Percentiles rank a stretch among this genome's conserved stretches.
Evolutionary conservation across 768 basidiomycete species (phyloP).

Genomic region (Boletales sp.): DNA sequence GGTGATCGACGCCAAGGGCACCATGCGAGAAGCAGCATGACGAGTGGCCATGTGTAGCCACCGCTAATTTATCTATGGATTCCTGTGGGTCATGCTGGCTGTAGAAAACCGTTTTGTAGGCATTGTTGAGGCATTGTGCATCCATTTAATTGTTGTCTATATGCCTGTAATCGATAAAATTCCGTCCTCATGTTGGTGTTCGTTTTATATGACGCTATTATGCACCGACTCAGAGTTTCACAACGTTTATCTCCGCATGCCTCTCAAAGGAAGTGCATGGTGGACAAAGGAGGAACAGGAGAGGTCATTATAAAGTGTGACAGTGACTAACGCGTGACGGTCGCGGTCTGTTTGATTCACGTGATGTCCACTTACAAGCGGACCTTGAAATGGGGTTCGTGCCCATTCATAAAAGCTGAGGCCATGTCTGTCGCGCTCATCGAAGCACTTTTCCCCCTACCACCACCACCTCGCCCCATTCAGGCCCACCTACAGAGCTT

Average conservation of each 20-base stretch:
- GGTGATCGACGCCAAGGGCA: slow-evolving; percentile 26
- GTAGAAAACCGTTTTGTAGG: no score
- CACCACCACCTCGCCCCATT: slow-evolving; percentile 25
- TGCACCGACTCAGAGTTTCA: no score
- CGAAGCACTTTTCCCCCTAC: slow-evolving; percentile 25
- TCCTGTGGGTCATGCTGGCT: not conserved
- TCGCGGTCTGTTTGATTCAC: slow-evolving; percentile 35
- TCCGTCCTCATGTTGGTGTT: no score
- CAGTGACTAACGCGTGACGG: slow-evolving; percentile 31
- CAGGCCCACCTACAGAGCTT: slow-evolving; percentile 18
- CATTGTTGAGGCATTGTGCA: not conserved
- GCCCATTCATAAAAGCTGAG: slow-evolving; percentile 34
- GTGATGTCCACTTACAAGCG: slow-evolving; percentile 27
- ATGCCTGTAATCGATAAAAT: no score
- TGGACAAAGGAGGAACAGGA: not conserved
- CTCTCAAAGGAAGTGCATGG: no score
- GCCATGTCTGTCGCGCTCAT: slow-evolving; percentile 26
- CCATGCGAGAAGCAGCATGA: slow-evolving; percentile 10
- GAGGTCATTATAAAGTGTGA: slow-evolving; percentile 18
- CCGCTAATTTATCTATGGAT: not conserved
- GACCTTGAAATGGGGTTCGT: slow-evolving; percentile 31
- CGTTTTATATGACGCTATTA: no score
- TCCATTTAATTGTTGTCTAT: not conserved
- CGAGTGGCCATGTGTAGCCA: not conserved
- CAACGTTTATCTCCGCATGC: no score